A percentile compares a stretch with the other conserved stretches of the same genome.
phyloP scores from a whole-genome alignment of 805 yeast genomes.

The Kuraishia piskuri region DNA sequence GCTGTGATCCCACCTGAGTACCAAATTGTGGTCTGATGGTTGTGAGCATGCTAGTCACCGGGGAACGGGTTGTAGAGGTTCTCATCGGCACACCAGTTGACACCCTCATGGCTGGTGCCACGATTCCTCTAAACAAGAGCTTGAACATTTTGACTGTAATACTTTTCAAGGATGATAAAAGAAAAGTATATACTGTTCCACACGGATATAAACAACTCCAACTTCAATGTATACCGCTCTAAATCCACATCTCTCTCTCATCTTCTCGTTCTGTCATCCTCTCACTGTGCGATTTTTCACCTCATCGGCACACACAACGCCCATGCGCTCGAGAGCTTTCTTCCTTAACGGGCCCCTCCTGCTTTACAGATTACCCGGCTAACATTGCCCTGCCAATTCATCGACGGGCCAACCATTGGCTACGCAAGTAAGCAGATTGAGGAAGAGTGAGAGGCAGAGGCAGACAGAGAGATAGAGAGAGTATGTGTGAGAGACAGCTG shows the following conservation, averaged over 20 bases:
- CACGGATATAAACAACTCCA: too few relatives aligned
- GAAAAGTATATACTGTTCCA: too few relatives aligned
- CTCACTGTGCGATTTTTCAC: not conserved
- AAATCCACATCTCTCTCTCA: not conserved
- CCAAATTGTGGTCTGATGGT: not conserved
- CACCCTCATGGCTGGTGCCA: not conserved
- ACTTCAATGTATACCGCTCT: too few relatives aligned
- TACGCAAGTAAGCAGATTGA: not conserved
- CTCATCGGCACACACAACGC: not conserved
- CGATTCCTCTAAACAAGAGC: constrained; percentile 1
- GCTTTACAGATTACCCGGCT: not conserved
- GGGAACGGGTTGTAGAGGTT: not conserved
- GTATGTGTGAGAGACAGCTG: too few relatives aligned
- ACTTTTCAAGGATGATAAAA: too few relatives aligned
- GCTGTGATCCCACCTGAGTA: not conserved
- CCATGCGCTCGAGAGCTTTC: not conserved
- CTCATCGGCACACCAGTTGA: not conserved
- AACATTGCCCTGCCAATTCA: not conserved
- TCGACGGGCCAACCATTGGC: not conserved
- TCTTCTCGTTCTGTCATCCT: not conserved
- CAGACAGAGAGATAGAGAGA: not conserved
- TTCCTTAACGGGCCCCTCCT: not conserved
- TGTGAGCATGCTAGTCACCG: not conserved
- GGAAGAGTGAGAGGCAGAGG: not conserved
- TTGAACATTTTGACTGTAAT: not conserved